Percentiles rank a stretch among this genome's conserved stretches.
phyloP scores from a whole-genome alignment of 78 protist genomes.

The Dictyostelium purpureum region DNA sequence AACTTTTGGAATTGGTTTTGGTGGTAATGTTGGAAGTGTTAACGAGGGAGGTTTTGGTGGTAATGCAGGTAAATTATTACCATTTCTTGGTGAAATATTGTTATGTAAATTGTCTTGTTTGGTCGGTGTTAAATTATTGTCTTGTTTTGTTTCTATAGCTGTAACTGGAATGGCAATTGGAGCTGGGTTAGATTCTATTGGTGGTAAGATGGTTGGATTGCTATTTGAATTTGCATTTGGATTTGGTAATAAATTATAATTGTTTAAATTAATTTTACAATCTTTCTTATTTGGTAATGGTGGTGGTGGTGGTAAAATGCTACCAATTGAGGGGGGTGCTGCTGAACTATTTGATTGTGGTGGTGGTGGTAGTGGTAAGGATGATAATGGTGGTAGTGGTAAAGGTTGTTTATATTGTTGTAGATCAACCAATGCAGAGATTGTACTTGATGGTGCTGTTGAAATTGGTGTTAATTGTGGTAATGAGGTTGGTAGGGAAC shows the following conservation, averaged over 20 bases:
- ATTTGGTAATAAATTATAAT: not conserved
- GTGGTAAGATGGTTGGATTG: not conserved
- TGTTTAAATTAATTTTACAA: not conserved
- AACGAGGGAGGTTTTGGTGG: slow-evolving; percentile 12
- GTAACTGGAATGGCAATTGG: not conserved
- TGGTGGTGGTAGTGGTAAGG: not conserved
- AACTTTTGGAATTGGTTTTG: slow-evolving; percentile 35
- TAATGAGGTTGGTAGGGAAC: not conserved
- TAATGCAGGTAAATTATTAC: not conserved
- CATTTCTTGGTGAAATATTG: not conserved
- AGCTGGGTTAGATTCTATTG: not conserved
- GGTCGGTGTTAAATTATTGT: not conserved
- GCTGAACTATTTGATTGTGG: not conserved
- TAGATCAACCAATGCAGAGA: not conserved
- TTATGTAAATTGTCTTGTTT: not conserved
- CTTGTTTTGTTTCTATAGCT: not conserved
- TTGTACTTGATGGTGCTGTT: slow-evolving; percentile 19
- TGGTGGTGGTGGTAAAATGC: not conserved
- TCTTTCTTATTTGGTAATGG: slow-evolving; percentile 7
- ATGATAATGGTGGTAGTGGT: not conserved
- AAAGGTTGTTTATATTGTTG: not conserved
- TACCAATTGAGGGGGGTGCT: too few species aligned
- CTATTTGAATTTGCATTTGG: not conserved
- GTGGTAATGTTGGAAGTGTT: not conserved
- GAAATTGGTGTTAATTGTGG: not conserved